phyloP scores from a whole-genome alignment of 495 filamentous ascomycete species.

The Podospora pseudocomata region DNA sequence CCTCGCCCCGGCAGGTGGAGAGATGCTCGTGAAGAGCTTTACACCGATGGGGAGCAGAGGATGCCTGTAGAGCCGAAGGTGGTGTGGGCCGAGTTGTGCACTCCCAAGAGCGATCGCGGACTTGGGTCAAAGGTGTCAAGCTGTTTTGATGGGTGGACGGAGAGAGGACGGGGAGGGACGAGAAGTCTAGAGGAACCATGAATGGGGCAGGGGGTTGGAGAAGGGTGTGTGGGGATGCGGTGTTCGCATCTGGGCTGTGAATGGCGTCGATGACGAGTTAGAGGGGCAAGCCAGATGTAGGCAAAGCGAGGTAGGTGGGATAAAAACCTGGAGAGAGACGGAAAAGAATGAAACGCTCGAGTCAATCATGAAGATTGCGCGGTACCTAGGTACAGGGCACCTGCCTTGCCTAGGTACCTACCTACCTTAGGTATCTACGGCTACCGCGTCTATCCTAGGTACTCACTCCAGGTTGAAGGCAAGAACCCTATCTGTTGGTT shows the following conservation, averaged over 20 bases:
- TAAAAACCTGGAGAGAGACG: too few species aligned
- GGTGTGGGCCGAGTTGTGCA: not conserved
- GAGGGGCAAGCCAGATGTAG: too few species aligned
- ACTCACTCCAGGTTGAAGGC: too few species aligned
- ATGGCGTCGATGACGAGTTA: conserved; percentile 1
- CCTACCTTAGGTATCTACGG: not conserved
- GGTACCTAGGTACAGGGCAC: too few species aligned
- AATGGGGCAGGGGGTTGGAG: not conserved
- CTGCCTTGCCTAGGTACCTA: not conserved
- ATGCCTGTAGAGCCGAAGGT: conserved; percentile 5
- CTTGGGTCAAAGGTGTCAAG: not conserved
- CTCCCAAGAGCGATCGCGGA: not conserved
- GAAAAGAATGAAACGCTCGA: too few species aligned
- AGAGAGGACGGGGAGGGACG: not conserved
- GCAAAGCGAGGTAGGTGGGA: too few species aligned
- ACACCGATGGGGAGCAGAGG: not conserved
- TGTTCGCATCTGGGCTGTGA: not conserved
- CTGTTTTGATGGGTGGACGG: not conserved
- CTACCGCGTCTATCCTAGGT: not conserved
- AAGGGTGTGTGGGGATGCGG: not conserved
- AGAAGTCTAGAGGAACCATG: not conserved
- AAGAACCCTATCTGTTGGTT: not conserved
- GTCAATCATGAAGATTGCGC: not conserved
- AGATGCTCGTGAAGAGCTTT: not conserved
- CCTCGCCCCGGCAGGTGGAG: not conserved